A percentile compares a stretch with the other conserved stretches of the same genome.
These are phyloP conservation scores for Huntiella moniliformis DNA, from an alignment of 2,329 filamentous ascomycete species.

Conservation along the genomic window DNA sequence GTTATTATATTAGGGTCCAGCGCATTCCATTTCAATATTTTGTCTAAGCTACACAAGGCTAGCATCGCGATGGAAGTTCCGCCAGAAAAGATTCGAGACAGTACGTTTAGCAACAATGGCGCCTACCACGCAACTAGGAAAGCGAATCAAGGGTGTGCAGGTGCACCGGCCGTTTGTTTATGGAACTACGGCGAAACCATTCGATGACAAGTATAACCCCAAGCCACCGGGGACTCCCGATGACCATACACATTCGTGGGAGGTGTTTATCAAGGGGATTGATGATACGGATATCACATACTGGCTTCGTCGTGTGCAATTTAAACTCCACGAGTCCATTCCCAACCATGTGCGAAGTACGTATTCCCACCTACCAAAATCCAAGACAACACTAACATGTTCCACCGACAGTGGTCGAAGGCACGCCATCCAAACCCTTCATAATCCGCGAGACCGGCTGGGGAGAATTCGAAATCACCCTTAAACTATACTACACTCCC, in stretches of 20 bases:
- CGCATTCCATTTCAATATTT: no score
- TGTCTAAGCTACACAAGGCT: no score
- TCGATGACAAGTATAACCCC: slow-evolving; percentile 60
- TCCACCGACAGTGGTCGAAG: slow-evolving; percentile 41
- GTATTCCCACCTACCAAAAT: slow-evolving; percentile 14
- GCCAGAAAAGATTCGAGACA: no score
- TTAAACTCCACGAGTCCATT: slow-evolving; percentile 96
- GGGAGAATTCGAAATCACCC: slow-evolving; percentile 93
- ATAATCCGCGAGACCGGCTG: slow-evolving; percentile 84
- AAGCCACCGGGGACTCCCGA: slow-evolving; percentile 59
- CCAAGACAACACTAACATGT: background rate
- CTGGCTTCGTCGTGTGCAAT: slow-evolving; percentile 93
- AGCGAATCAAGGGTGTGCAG: slow-evolving; percentile 47
- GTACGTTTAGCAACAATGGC: slow-evolving; percentile 27
- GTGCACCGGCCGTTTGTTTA: slow-evolving; percentile 50
- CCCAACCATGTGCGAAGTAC: slow-evolving; percentile 67
- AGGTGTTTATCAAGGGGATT: slow-evolving; percentile 78
- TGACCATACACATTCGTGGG: slow-evolving; percentile 94
- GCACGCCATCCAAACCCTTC: slow-evolving; percentile 50
- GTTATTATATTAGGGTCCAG: no score
- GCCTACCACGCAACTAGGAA: slow-evolving; percentile 36
- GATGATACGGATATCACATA: slow-evolving; percentile 83
- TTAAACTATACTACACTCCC: slow-evolving; percentile 82
- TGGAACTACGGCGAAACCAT: slow-evolving; percentile 61
- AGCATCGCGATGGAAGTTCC: no score